Conservation (phyloP, 2,329 filamentous ascomycete genomes). For the Fusarium continuum region DNA sequence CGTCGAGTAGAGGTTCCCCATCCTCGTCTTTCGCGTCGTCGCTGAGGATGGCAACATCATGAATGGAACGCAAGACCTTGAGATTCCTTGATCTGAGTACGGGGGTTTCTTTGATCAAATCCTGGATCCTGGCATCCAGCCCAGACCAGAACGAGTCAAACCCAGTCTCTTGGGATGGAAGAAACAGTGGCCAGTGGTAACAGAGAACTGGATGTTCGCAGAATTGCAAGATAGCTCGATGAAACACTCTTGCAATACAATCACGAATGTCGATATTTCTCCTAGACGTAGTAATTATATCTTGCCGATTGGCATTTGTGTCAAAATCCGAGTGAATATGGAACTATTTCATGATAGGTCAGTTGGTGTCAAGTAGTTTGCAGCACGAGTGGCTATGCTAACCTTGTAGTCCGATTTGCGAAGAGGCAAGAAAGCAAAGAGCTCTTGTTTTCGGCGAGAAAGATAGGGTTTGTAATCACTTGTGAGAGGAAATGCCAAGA, state of each 20-base stretch:
- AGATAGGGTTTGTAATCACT: background rate
- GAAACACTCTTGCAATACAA: background rate
- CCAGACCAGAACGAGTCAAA: slow-evolving; percentile 17
- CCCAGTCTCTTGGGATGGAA: background rate
- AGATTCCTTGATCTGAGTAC: background rate
- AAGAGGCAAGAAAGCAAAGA: slow-evolving; percentile 31
- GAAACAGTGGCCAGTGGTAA: slow-evolving; percentile 27
- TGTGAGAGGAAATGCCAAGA: slow-evolving; percentile 31
- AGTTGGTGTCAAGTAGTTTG: background rate
- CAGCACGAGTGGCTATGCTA: background rate
- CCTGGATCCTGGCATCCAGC: background rate
- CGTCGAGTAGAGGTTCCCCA: slow-evolving; percentile 16
- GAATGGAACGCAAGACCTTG: background rate
- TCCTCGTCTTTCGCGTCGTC: background rate
- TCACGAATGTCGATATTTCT: slow-evolving; percentile 11
- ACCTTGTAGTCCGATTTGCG: slow-evolving; percentile 13
- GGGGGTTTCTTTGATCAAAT: background rate
- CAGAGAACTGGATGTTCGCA: slow-evolving; percentile 15
- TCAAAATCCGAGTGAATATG: slow-evolving; percentile 33
- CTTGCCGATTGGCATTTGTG: slow-evolving; percentile 18
- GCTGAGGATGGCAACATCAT: background rate
- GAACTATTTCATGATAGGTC: slow-evolving; percentile 12
- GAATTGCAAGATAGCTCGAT: slow-evolving; percentile 13
- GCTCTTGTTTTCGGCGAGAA: background rate
- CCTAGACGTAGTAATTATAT: slow-evolving; percentile 16